Conservation (phyloP, 1,284 basidiomycete species). For the Cutaneotrichosporon cutaneum region DNA sequence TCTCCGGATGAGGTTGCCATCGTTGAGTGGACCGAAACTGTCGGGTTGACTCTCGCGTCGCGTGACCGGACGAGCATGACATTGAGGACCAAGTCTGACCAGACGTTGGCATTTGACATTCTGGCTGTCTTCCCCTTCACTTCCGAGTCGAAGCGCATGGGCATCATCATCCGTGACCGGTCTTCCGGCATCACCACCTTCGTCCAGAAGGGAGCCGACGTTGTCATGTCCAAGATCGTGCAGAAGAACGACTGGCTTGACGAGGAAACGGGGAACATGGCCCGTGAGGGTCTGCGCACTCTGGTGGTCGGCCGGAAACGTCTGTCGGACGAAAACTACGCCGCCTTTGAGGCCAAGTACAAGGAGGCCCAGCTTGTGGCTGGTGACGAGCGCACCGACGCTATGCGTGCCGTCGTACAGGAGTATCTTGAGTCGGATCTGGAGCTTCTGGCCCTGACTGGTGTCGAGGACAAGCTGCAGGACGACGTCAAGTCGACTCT, state of each 20-base stretch:
- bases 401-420: constrained; percentile 70
- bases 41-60: constrained; percentile 81
- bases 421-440: constrained; percentile 82
- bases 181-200: constrained; percentile 77
- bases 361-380: constrained; percentile 68
- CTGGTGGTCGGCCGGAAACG: constrained; percentile 85
- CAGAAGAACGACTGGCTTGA: constrained; percentile 98
- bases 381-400: constrained; percentile 77
- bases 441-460: constrained; percentile 89
- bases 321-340: constrained; percentile 68
- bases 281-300: constrained; percentile 90
- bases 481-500: constrained; percentile 93
- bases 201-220: constrained; percentile 95
- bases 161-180: constrained; percentile 84
- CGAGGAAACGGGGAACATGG: constrained; percentile 98
- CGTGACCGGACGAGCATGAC: constrained; percentile 86
- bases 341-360: constrained; percentile 72
- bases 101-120: constrained; percentile 72
- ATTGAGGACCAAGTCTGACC: constrained; percentile 67
- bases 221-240: constrained; percentile 92
- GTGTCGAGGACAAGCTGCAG: constrained; percentile 97
- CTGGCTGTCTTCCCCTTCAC: constrained; percentile 97
- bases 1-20: constrained; percentile 99
- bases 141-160: constrained; percentile 98
- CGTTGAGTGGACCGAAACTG: constrained; percentile 95